These are phyloP conservation scores for Schizophyllum commune DNA, from an alignment of 1,284 basidiomycete species.

Conservation along the genomic window DNA sequence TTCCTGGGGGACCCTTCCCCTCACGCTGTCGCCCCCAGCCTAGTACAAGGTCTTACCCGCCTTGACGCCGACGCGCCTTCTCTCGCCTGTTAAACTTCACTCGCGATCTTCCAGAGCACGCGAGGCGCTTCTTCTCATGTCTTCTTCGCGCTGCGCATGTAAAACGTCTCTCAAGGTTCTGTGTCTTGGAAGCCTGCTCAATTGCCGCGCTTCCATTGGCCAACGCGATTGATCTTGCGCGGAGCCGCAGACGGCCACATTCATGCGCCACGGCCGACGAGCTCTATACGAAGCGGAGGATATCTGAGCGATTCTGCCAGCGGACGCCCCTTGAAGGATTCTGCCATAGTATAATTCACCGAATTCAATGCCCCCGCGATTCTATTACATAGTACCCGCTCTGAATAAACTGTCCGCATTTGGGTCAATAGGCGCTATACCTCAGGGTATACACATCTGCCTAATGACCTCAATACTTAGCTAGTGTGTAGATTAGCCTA, in stretches of 20 bases:
- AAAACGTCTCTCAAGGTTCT: background rate
- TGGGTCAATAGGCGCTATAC: background rate
- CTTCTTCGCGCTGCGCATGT: no score
- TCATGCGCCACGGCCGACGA: background rate
- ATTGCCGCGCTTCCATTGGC: background rate
- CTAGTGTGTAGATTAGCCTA: no score
- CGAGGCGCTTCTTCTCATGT: no score
- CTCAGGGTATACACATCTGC: no score
- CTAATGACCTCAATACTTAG: no score
- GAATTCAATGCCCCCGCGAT: background rate
- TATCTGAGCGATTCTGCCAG: no score
- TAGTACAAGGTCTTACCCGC: no score
- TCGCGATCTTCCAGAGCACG: no score
- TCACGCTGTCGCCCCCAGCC: no score
- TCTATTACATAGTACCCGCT: background rate
- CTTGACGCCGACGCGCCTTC: no score
- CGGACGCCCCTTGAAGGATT: background rate
- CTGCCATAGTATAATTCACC: background rate
- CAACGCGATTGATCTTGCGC: background rate
- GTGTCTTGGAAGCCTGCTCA: background rate
- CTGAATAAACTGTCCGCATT: background rate
- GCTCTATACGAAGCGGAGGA: background rate
- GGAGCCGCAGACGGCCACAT: background rate
- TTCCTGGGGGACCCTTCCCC: no score
- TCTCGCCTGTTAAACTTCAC: no score